Evolutionary conservation across 306 rosid species (phyloP).

Genomic region (Canavalia ensiformis): DNA sequence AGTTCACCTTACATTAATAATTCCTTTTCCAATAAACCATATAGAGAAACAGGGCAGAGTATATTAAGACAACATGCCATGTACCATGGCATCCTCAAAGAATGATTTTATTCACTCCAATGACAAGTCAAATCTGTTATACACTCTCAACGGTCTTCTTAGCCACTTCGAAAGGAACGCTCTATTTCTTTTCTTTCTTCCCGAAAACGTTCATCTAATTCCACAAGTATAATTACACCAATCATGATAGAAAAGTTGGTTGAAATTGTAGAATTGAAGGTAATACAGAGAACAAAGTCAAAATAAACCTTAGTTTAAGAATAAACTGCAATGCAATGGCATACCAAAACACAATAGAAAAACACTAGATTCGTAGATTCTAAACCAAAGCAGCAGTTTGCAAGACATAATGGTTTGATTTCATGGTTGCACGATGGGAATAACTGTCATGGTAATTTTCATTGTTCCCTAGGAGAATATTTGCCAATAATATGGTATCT

Average conservation of each 20-base stretch:
- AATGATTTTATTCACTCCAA: constrained; percentile 73
- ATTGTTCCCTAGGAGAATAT: background rate
- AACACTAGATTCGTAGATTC: background rate
- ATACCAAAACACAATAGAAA: background rate
- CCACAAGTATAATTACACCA: constrained; percentile 43
- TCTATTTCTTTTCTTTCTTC: constrained; percentile 71
- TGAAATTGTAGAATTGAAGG: constrained; percentile 21
- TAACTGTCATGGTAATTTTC: constrained; percentile 17
- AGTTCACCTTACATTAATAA: constrained; percentile 36
- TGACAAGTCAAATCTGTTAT: constrained; percentile 65
- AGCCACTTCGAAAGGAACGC: constrained; percentile 90
- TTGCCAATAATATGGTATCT: constrained; percentile 16
- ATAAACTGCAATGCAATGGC: constrained; percentile 23
- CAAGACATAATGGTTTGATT: constrained; percentile 26
- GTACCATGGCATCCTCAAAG: constrained; percentile 75
- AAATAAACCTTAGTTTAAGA: constrained; percentile 38
- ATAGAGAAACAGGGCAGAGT: constrained; percentile 9
- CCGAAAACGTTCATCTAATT: constrained; percentile 89
- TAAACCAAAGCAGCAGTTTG: constrained; percentile 36
- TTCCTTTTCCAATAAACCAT: constrained; percentile 12
- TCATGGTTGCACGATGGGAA: background rate
- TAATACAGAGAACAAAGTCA: constrained; percentile 24
- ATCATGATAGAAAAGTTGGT: background rate
- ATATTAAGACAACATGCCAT: constrained; percentile 32
- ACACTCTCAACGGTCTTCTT: constrained; percentile 71